Conservation (phyloP, 1,284 basidiomycete species). For the Trichosporon sp. region DNA sequence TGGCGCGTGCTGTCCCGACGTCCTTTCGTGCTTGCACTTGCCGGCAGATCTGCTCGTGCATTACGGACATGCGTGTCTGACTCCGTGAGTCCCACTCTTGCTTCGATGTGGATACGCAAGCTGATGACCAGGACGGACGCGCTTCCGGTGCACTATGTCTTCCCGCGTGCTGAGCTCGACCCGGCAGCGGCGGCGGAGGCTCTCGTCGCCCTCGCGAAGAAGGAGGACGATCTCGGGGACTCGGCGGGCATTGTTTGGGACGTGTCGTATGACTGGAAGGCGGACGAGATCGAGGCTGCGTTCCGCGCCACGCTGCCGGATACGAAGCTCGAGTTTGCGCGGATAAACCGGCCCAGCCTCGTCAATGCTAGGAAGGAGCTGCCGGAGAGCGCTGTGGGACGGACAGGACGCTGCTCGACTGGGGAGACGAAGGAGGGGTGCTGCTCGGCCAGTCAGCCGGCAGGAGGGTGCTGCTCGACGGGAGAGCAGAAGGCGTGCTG, state of each 20-base stretch:
- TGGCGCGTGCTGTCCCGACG: conserved; percentile 95
- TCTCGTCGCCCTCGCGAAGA: conserved; percentile 22
- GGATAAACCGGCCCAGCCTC: conserved; percentile 25
- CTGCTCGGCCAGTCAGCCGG: background rate
- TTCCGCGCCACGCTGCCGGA: conserved; percentile 23
- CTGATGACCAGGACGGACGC: conserved; percentile 40
- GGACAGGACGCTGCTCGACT: background rate
- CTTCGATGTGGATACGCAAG: background rate
- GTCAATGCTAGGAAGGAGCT: background rate
- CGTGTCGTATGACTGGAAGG: conserved; percentile 66
- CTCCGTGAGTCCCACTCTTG: conserved; percentile 42
- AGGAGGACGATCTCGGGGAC: conserved; percentile 20
- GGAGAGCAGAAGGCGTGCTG: background rate
- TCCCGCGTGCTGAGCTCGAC: conserved; percentile 40
- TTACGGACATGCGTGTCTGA: conserved; percentile 95
- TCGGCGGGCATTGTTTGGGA: conserved; percentile 61
- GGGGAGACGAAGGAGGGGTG: background rate
- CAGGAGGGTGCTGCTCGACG: background rate
- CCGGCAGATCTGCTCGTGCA: conserved; percentile 89
- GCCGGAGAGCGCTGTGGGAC: background rate
- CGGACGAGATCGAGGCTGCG: conserved; percentile 26
- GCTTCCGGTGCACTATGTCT: conserved; percentile 48
- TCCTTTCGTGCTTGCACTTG: conserved; percentile 90
- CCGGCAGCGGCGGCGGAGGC: conserved; percentile 23
- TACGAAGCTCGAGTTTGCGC: conserved; percentile 26